A percentile compares a stretch with the other conserved stretches of the same genome.
These are phyloP conservation scores for Raffaelea arxii DNA, from an alignment of 2,329 filamentous ascomycete species.

Conservation along the genomic window DNA sequence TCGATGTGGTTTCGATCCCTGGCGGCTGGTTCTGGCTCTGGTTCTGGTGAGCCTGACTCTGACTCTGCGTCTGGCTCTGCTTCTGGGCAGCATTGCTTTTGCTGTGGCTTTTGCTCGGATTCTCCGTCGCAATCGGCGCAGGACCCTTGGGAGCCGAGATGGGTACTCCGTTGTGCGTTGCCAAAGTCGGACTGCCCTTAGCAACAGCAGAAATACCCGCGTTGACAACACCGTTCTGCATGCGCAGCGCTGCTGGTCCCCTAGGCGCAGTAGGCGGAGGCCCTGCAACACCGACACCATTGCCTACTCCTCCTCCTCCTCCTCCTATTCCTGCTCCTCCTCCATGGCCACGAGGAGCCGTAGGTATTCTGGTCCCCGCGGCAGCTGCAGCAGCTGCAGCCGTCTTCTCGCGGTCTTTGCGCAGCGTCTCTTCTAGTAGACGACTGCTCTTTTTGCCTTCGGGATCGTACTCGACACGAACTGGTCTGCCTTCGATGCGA, in stretches of 20 bases:
- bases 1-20: slow-evolving; percentile 52
- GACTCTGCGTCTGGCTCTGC: too few relatives aligned
- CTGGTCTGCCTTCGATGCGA: slow-evolving; percentile 65
- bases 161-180: too few relatives aligned
- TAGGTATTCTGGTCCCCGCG: slow-evolving; percentile 19
- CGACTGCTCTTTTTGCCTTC: slow-evolving; percentile 75
- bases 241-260: slow-evolving; percentile 57
- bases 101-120: too few relatives aligned
- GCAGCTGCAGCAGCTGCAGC: slow-evolving; percentile 6
- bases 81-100: too few relatives aligned
- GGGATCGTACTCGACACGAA: slow-evolving; percentile 81
- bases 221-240: slow-evolving; percentile 4
- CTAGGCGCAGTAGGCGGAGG: slow-evolving; percentile 80
- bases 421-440: slow-evolving; percentile 66
- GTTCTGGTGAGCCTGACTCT: too few relatives aligned
- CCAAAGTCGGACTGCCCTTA: too few relatives aligned
- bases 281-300: slow-evolving; percentile 17
- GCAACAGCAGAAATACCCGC: neutral
- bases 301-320: slow-evolving; percentile 36
- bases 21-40: slow-evolving; percentile 23
- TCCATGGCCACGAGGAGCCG: slow-evolving; percentile 24
- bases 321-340: slow-evolving; percentile 33
- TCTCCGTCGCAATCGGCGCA: too few relatives aligned
- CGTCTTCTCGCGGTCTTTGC: slow-evolving; percentile 51
- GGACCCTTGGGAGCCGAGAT: too few relatives aligned